Percentiles rank a stretch among this genome's conserved stretches.
These are phyloP conservation scores for Suillus paluster DNA, from an alignment of 768 basidiomycete genomes.

Conservation along the genomic window DNA sequence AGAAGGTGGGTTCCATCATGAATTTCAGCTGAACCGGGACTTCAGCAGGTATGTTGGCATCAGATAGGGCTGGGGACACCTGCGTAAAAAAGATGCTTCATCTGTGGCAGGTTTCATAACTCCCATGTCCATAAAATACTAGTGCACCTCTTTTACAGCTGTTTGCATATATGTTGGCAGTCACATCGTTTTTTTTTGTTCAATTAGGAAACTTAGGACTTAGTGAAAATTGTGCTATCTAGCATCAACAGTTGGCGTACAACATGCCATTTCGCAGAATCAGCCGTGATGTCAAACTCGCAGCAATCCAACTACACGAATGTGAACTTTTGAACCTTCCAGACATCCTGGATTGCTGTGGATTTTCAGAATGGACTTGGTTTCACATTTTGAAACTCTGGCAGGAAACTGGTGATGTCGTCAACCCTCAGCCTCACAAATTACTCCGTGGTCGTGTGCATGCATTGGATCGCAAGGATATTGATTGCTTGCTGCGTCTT, in stretches of 20 bases:
- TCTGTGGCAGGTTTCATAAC: too few species aligned
- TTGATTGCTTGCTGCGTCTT: background rate
- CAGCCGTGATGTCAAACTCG: conserved; percentile 1
- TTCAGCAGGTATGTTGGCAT: too few species aligned
- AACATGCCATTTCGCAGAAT: conserved; percentile 3
- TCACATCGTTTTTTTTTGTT: background rate
- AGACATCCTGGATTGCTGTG: conserved; percentile 26
- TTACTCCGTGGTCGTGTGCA: background rate
- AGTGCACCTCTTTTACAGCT: too few species aligned
- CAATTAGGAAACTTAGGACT: too few species aligned
- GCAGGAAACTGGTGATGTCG: conserved; percentile 19
- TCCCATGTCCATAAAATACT: too few species aligned
- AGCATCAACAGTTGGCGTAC: background rate
- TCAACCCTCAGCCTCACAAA: conserved; percentile 15
- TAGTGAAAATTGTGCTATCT: background rate
- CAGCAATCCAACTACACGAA: conserved; percentile 4
- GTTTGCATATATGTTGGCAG: conserved; percentile 15
- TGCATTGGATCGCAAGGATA: background rate
- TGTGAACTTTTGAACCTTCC: conserved; percentile 15
- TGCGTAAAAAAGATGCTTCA: too few species aligned
- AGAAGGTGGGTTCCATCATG: too few species aligned
- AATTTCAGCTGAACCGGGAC: too few species aligned
- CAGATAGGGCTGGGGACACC: too few species aligned
- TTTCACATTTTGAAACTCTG: conserved; percentile 22
- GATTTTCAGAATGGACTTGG: conserved; percentile 25